Base-by-base conservation (phyloP, 441 rosid species). In the Macaranga tanarius region DNA sequence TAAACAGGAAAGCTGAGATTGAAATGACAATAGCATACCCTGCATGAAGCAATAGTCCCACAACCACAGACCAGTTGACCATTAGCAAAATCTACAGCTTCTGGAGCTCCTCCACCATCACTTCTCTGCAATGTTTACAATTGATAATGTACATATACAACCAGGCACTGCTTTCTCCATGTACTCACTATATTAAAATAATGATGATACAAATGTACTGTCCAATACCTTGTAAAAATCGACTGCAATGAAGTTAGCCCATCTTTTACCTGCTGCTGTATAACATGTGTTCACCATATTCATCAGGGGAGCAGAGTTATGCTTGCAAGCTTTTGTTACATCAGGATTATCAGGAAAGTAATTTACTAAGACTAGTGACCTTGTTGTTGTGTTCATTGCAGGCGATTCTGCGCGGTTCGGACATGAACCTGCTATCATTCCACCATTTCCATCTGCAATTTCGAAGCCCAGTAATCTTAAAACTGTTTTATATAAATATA, bases 241-340 rank as follows among this genome's bases (percentile, higher is more conserved):
- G 26, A 95, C 96, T 0, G 99, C 91, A 4, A 92, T 91, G 90
- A 95, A 95, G 87, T 95, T 92, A 40, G 96, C 91, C 99, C 99
- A 95, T 44, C 99, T 80, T 66, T 87, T 84, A 15, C 91, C 88
- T 1, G 93, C 84, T 31, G 89, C 93, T 65, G 79, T 79, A 19
- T 83, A 78, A 69, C 99, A 92, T 22, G 97, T 88, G 48, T 73
- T 81, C 75, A 84, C 71, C 97, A 88, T 91, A 47, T 74, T 79
- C 31, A 80, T 76, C 82, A 95, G 75, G 0, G 95, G 88, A 71
- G 89, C 88, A 16, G 99, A 95, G 77, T 91, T 95, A 64, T 91
- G 90, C 40, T 79, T 55, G 68, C 96, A 95, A 28, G 88, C 88
- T 79, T 76, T 76, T 16, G 91, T 73, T 13, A 83, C n/a, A 48